phyloP scores from a whole-genome alignment of 2,329 filamentous ascomycete species.

The Xylariaceae sp. region DNA sequence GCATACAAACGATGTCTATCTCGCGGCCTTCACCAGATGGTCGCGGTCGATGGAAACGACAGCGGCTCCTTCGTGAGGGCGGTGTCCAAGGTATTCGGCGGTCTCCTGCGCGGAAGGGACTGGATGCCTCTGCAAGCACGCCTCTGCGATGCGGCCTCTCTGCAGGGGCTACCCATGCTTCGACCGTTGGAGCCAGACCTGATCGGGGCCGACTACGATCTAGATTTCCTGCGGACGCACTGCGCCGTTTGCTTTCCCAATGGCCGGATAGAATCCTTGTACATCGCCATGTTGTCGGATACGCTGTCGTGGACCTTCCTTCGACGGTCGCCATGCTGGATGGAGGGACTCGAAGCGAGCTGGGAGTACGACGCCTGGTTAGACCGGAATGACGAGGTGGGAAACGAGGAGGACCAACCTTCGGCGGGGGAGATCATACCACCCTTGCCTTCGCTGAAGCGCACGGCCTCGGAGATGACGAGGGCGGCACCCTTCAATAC shows the following conservation, averaged over 20 bases:
- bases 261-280: slow-evolving; percentile 51
- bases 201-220: slow-evolving; percentile 36
- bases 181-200: slow-evolving; percentile 41
- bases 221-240: slow-evolving; percentile 43
- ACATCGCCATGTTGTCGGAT: slow-evolving; percentile 48
- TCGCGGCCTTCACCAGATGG: slow-evolving; percentile 50
- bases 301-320: slow-evolving; percentile 51
- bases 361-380: slow-evolving; percentile 46
- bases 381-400: slow-evolving; percentile 35
- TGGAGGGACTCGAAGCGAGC: slow-evolving; percentile 45
- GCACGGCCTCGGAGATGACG: slow-evolving; percentile 45
- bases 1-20: slow-evolving; percentile 55
- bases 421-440: slow-evolving; percentile 41
- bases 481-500: slow-evolving; percentile 39
- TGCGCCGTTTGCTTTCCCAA: slow-evolving; percentile 48
- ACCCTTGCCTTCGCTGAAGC: slow-evolving; percentile 36
- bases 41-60: slow-evolving; percentile 43
- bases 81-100: slow-evolving; percentile 41
- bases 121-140: slow-evolving; percentile 54
- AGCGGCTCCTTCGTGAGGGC: slow-evolving; percentile 41
- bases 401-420: slow-evolving; percentile 30
- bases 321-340: slow-evolving; percentile 37
- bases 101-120: slow-evolving; percentile 39
- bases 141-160: slow-evolving; percentile 46
- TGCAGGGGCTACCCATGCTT: slow-evolving; percentile 52